Evolutionary conservation across 139 green algal genomes (phyloP).

Genomic region (Closterium sp.): DNA sequence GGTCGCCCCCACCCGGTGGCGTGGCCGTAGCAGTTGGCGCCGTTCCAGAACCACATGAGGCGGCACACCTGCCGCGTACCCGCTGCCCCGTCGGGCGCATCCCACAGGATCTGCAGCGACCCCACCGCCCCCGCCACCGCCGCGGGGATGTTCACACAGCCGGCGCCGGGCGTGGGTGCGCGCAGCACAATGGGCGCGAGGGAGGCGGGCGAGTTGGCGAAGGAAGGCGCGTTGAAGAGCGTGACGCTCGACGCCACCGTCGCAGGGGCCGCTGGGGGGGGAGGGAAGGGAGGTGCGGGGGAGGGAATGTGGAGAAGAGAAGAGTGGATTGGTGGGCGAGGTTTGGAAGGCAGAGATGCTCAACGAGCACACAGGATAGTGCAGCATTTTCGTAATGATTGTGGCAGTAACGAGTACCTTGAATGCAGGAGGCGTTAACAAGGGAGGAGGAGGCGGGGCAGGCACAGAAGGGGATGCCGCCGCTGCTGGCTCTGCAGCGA

Average conservation of each 20-base stretch:
- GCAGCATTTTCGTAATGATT: too few relatives aligned
- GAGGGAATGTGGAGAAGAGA: neutral
- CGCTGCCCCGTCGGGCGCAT: neutral
- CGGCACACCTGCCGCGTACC: neutral
- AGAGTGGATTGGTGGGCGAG: too few relatives aligned
- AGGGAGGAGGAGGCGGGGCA: neutral
- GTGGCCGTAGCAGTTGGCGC: neutral
- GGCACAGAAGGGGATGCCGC: slow-evolving; percentile 2
- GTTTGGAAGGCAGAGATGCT: too few relatives aligned
- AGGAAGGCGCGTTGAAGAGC: neutral
- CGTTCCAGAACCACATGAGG: neutral
- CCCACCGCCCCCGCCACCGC: neutral
- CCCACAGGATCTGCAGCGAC: neutral
- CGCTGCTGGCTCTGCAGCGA: neutral
- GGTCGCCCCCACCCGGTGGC: neutral
- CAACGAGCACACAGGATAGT: too few relatives aligned
- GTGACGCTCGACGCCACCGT: neutral
- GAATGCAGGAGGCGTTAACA: neutral
- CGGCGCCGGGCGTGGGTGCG: neutral
- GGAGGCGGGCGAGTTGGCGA: neutral
- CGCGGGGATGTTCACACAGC: neutral
- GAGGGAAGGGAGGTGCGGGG: neutral
- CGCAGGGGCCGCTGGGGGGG: neutral
- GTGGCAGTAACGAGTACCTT: neutral
- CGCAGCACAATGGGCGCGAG: neutral